Conservation (phyloP, 2,329 filamentous ascomycete species). For the Ophiostoma fasciatum region DNA sequence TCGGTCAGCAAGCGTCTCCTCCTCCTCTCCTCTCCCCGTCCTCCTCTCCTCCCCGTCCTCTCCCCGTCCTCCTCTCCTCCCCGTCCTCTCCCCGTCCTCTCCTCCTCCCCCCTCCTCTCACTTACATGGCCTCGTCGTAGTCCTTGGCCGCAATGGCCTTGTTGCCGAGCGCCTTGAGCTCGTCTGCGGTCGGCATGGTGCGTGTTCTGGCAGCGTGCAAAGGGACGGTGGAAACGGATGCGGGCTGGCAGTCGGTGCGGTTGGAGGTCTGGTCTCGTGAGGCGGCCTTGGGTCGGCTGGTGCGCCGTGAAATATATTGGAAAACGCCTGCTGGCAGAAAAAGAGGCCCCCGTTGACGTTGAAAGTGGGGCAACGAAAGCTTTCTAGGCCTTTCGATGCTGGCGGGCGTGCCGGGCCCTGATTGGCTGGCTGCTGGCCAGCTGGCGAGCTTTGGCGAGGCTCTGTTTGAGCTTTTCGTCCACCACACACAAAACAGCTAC, state of each 20-base stretch:
- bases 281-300: too few relatives aligned
- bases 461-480: too few relatives aligned
- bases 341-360: background rate
- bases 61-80: background rate
- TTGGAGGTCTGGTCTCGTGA: too few relatives aligned
- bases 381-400: constrained; percentile 16
- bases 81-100: background rate
- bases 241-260: background rate
- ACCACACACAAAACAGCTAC: too few relatives aligned
- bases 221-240: background rate
- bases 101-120: constrained; percentile 30
- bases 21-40: background rate
- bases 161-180: constrained; percentile 96
- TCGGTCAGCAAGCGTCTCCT: background rate
- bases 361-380: constrained; percentile 8
- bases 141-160: constrained; percentile 97
- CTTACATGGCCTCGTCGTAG: constrained; percentile 89
- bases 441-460: too few relatives aligned
- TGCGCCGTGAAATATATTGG: background rate
- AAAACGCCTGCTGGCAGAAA: constrained; percentile 1
- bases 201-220: background rate
- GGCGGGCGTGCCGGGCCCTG: background rate
- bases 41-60: background rate
- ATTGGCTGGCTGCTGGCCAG: constrained; percentile 9
- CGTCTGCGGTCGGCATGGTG: constrained; percentile 46